Base-by-base conservation (phyloP, 441 rosid genomes). In the Erysimum cheiri region DNA sequence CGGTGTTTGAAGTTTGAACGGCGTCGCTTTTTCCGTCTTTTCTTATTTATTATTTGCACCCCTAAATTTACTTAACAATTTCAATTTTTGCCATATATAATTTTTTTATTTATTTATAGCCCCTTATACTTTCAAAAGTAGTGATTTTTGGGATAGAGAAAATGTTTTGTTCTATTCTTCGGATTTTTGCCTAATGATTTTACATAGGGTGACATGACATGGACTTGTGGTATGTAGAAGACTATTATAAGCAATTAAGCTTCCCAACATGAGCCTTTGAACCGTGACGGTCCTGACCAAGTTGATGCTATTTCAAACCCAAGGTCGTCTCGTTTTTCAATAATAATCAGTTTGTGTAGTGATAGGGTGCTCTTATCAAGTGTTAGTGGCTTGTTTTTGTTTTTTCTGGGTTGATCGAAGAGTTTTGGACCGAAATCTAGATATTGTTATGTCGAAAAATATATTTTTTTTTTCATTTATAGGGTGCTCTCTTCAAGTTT, bases 21-120 rank as follows among this genome's bases (percentile, higher is more conserved):
- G 68, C 77, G 77, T 73, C 56, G 53, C 61, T 31, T 66, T 55
- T 73, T 22, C 68, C 65, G 53, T 73, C 67, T 58, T 14, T 7
- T 2, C 0, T 10, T 1, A 5, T 56, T 72, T 64, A 36, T 47
- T 3, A 10, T 29, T 48, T 58, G 31, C 43, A 22, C 55, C 75
- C 77, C 60, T 32, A 2, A 22, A 32, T 1, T 36, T 72, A 28
- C 19, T 28, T 4, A 0, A 14, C 1, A n/a, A 19, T 46, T 56
- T 46, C 0, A 1, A 9, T 0, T 19, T 19, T 19, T 19, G 22
- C 22, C 43, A 0, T 22, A 2, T 0, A 5, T 0, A 41, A n/a
- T 10, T 2, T 49, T 48, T 0, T 40, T 47, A 31, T 31, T 65
- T 24, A n/a, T 46, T 1, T 49, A 1, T 19, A 41, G 4, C 46